Evolutionary conservation across 176 grass and related monocot species (phyloP), one percentile per base, ranked within the genome.

Genomic region (Rhipidocladum racemiflorum): DNA sequence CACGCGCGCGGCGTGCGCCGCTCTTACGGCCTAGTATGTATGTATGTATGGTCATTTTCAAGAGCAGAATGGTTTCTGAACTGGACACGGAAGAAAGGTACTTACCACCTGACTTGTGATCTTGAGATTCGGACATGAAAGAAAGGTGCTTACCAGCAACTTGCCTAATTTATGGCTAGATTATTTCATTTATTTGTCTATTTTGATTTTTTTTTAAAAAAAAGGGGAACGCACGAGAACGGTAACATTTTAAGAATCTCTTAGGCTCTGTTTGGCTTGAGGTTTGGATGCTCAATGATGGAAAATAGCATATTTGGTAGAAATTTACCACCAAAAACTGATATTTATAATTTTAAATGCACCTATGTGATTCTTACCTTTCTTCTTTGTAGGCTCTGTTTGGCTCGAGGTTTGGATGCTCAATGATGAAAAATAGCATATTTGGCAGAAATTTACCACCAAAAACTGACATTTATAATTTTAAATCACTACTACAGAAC

Each of bases 41-140:
- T 51, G 46, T 21, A 32, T 72, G 57, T 54, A 27, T 32, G 24
- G 66, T 85, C 75, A 25, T 65, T 24, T 80, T 80, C 76, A 81
- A 67, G 6, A 25, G n/a, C n/a, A n/a, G n/a, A n/a, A n/a, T n/a
- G n/a, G n/a, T n/a, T n/a, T n/a, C n/a, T n/a, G n/a, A n/a, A n/a
- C n/a, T n/a, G n/a, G n/a, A n/a, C n/a, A 13, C 14, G 48, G 39
- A 34, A 81, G 77, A 74, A 55, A 74, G 48, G 61, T 34, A 25
- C 35, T 20, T 74, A 27, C 1, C 76, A 74, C 62, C 36, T 80
- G 76, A 65, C 43, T 6, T 35, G 48, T 84, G 60, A 86, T 66
- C 49, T 54, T 14, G 46, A 73, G 17, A 51, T 9, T n/a, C 51
- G 28, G 30, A 15, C 44, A 50, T 49, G 8, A 61, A 61, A 61